Evolutionary conservation across 148 eudicot species (phyloP), one percentile per base, ranked within the genome.

Genomic region (Nepenthes gracilis): DNA sequence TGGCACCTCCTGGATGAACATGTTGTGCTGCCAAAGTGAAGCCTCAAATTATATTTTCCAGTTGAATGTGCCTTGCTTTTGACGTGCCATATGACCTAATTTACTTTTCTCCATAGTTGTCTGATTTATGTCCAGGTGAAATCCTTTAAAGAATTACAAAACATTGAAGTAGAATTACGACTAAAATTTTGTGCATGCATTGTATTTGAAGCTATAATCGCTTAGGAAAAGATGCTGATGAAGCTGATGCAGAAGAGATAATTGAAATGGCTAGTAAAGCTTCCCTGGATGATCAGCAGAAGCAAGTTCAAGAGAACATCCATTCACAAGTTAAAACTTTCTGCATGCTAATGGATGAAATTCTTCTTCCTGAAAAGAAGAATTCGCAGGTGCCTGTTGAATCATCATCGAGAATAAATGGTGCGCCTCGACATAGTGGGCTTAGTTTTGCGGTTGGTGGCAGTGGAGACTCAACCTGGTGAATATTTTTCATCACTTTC

Each of bases 161-260:
- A 40, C 45, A 40, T 4, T 23, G 23, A 23, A 23, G 23, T 23
- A 23, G 23, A 23, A 23, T 23, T 23, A 0, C 23, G 23, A 23
- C 23, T 23, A 23, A 23, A 23, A 23, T 23, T 23, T 23, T 23
- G 23, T 23, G 23, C 23, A 23, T 23, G 23, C 23, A 23, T 23
- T 23, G 23, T 64, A 11, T 59, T 75, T 64, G 67, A 86, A 88
- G 96, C 78, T 88, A 88, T 72, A 80, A 85, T 57, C 94, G 86
- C 43, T 53, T 92, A 62, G 96, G 96, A 47, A 92, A 69, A 63
- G 80, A 88, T 67, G 90, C 96, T 54, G 85, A 74, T 47, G 94
- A 92, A 70, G 80, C 79, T 69, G 98, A 92, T 72, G 75, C 73
- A 49, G 96, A 92, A 55, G 96, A 85, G 76, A 85, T 92, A 62